Conservation (phyloP, 345 rosid species). For the Leavenworthia alabamica region DNA sequence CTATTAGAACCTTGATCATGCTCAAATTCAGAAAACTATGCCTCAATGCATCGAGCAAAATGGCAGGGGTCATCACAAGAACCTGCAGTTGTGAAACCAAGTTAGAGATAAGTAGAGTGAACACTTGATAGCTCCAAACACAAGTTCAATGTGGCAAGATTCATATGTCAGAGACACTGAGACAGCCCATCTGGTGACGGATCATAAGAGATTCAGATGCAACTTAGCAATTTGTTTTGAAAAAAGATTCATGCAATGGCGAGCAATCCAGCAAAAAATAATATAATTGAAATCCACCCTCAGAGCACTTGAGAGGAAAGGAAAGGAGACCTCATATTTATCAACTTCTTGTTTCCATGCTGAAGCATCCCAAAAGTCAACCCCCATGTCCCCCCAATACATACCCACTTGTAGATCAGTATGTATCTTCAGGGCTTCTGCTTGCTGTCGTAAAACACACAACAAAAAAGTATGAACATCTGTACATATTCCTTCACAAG, state of each 20-base stretch:
- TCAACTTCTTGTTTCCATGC: conserved; percentile 51
- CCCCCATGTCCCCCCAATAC: conserved; percentile 82
- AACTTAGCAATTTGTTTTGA: neutral
- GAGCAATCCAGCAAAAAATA: neutral
- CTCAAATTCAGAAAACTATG: conserved; percentile 49
- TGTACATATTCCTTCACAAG: neutral
- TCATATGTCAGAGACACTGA: neutral
- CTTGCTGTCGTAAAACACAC: conserved; percentile 52
- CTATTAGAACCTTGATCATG: conserved; percentile 62
- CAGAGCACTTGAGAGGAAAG: too few relatives aligned
- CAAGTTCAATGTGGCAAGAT: neutral
- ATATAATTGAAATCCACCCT: too few relatives aligned
- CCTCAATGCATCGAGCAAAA: conserved; percentile 67
- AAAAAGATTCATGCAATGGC: neutral
- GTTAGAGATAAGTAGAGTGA: neutral
- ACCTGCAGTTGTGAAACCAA: conserved; percentile 41
- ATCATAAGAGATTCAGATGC: neutral
- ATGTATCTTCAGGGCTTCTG: conserved; percentile 54
- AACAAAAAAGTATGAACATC: neutral
- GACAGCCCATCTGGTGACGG: neutral
- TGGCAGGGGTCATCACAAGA: conserved; percentile 90
- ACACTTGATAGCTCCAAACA: neutral
- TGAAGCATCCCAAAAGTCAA: conserved; percentile 60
- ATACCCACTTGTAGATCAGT: conserved; percentile 65
- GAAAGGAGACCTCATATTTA: conserved; percentile 52